Conservation (phyloP, 495 filamentous ascomycete genomes). For the Mycothermus thermophilus region DNA sequence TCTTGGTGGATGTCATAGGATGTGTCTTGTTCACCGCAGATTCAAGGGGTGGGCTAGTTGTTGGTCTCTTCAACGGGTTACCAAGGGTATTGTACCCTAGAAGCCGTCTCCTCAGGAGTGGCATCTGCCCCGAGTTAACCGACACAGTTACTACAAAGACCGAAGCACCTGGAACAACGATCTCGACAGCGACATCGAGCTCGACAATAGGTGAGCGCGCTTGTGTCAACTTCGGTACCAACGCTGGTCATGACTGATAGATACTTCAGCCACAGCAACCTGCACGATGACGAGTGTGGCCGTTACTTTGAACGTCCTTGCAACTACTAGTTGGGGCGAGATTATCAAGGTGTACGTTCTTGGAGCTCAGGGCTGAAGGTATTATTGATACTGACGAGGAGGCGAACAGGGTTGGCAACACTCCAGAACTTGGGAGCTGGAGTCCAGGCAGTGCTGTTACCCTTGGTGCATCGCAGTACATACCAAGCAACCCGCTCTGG, state of each 20-base stretch:
- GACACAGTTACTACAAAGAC: constrained; percentile 1
- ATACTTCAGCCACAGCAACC: constrained; percentile 13
- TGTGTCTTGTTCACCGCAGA: constrained; percentile 34
- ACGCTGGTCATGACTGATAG: not conserved
- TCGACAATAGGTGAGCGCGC: not conserved
- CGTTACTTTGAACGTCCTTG: constrained; percentile 45
- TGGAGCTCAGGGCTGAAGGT: not conserved
- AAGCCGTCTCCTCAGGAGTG: constrained; percentile 22
- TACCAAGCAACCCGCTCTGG: constrained; percentile 44
- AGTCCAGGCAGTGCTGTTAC: constrained; percentile 34
- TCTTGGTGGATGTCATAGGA: constrained; percentile 36
- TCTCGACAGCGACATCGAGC: not conserved
- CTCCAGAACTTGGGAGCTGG: constrained; percentile 44
- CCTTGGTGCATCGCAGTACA: constrained; percentile 42
- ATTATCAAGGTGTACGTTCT: constrained; percentile 37
- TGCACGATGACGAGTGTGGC: constrained; percentile 31
- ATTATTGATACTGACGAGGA: not conserved
- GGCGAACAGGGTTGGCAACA: constrained; percentile 31
- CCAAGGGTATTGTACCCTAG: constrained; percentile 37
- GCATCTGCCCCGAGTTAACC: constrained; percentile 23
- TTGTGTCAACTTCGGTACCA: not conserved
- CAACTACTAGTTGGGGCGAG: constrained; percentile 41
- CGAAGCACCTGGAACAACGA: too few relatives aligned
- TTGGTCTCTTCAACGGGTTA: constrained; percentile 35
- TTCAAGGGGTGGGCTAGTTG: constrained; percentile 28